Base-by-base conservation (phyloP, 1,139 yeast species). In the Pichia sp. region DNA sequence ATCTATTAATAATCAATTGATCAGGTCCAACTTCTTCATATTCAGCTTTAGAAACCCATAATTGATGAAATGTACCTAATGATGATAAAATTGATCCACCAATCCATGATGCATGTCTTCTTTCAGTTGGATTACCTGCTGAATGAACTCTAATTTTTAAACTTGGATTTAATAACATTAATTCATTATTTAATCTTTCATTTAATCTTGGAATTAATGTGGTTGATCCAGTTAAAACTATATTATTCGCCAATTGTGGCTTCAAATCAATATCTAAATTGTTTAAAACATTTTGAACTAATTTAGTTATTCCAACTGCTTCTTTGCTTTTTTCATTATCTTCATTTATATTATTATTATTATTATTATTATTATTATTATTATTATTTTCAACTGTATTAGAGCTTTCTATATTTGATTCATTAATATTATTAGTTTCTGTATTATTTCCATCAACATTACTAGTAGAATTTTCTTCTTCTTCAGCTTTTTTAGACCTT, bases 51-150 rank as follows among this genome's bases (percentile, higher is more conserved):
- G 94, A 86, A 4, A 92, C 96, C 97, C 98, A 92, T 68, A 86
- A 70, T 65, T 92, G 98, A 63, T 92, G 98, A 71, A 92, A 92
- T 2, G 97, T 89, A 27, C 98, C 98, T 58, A 92, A 72, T 45
- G 96, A 84, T 4, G 96, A 83, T 48, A 92, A 70, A 35, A 92
- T 94, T 54, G 95, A 82, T 7, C 97, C 97, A 37, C 99, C 99
- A 45, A 92, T 78, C 97, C 98, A 92, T 7, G 94, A 74, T 52
- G 94, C 89, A 61, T 79, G 86, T 53, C 80, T 78, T 58, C 97
- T 76, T 64, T 92, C 98, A 41, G 75, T 74, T 2, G 85, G 67
- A 61, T 86, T 87, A 33, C 98, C 97, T 4, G 87, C 81, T 1
- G 97, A 87, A 57, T 89, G 87, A 39, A 92, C 75, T 59, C 97